These are phyloP conservation scores for Candida pseudoviswanathii DNA, from an alignment of 1,139 yeast genomes.

Conservation along the genomic window DNA sequence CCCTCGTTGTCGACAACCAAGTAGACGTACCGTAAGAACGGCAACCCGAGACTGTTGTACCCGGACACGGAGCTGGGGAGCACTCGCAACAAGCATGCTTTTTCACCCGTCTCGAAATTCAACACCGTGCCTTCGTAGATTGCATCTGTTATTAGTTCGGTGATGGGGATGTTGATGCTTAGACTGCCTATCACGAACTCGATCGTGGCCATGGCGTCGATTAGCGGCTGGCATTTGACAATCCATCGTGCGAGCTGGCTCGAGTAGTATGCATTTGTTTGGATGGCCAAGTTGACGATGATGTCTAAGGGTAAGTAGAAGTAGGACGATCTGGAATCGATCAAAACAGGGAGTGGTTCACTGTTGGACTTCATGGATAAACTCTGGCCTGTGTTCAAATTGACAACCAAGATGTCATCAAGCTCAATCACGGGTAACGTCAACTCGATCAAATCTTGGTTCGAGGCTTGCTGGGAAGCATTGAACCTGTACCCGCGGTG, in stretches of 20 bases:
- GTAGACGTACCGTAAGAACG: conserved; percentile 59
- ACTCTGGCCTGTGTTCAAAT: conserved; percentile 37
- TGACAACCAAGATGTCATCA: conserved; percentile 52
- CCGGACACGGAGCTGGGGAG: conserved; percentile 55
- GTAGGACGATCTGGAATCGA: conserved; percentile 60
- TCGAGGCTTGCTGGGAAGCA: conserved; percentile 21
- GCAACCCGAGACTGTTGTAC: conserved; percentile 60
- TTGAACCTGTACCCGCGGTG: conserved; percentile 28
- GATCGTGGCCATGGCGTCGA: conserved; percentile 49
- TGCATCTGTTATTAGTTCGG: conserved; percentile 49
- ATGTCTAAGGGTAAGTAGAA: conserved; percentile 60
- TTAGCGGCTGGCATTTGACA: conserved; percentile 58
- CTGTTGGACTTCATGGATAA: conserved; percentile 36
- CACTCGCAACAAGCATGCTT: conserved; percentile 63
- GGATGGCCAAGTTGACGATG: conserved; percentile 68
- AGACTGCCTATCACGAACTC: conserved; percentile 58
- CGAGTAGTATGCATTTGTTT: conserved; percentile 69
- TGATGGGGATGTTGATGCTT: conserved; percentile 54
- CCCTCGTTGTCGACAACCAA: conserved; percentile 71
- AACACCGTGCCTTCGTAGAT: conserved; percentile 30
- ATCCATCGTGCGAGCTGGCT: conserved; percentile 58
- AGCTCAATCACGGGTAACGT: conserved; percentile 60
- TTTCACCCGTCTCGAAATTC: conserved; percentile 53
- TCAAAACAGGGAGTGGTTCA: conserved; percentile 52
- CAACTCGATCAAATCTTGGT: conserved; percentile 24